These are phyloP conservation scores for Viola pubescens DNA, from an alignment of 441 rosid genomes.

Conservation along the genomic window DNA sequence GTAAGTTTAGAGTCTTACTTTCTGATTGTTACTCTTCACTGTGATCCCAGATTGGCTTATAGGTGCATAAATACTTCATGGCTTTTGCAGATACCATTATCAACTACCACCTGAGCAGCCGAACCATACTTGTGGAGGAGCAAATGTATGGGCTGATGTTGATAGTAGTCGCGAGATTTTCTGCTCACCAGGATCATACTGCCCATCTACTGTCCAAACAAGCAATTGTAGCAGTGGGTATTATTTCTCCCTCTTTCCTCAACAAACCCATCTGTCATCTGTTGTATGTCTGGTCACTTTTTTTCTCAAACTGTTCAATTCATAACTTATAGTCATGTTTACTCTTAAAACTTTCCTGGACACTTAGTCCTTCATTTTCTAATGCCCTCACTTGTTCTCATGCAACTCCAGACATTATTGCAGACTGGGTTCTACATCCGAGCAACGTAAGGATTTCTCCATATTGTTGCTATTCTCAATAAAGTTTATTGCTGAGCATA, in stretches of 20 bases:
- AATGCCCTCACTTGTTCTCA: conserved; percentile 9
- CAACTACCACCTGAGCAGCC: conserved; percentile 59
- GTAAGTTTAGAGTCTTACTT: conserved; percentile 32
- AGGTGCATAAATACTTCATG: conserved; percentile 13
- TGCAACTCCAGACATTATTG: conserved; percentile 70
- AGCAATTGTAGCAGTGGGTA: conserved; percentile 76
- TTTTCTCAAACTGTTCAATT: neutral
- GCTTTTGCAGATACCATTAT: conserved; percentile 58
- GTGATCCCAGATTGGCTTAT: neutral
- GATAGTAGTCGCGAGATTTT: conserved; percentile 50
- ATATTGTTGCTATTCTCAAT: neutral
- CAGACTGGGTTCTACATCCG: conserved; percentile 76
- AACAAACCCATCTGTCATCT: neutral
- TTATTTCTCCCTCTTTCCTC: conserved; percentile 18
- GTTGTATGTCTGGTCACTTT: neutral
- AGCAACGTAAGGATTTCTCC: conserved; percentile 43
- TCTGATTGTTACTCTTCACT: neutral
- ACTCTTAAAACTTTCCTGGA: neutral
- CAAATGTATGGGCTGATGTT: conserved; percentile 83
- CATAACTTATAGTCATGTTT: neutral
- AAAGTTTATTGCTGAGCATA: neutral
- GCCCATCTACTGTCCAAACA: conserved; percentile 56
- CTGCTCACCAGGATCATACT: conserved; percentile 80
- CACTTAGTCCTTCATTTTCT: neutral
- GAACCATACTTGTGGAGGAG: conserved; percentile 91